Evolutionary conservation across 75 land plant species (phyloP).

Genomic region (Sequoiadendron giganteum): DNA sequence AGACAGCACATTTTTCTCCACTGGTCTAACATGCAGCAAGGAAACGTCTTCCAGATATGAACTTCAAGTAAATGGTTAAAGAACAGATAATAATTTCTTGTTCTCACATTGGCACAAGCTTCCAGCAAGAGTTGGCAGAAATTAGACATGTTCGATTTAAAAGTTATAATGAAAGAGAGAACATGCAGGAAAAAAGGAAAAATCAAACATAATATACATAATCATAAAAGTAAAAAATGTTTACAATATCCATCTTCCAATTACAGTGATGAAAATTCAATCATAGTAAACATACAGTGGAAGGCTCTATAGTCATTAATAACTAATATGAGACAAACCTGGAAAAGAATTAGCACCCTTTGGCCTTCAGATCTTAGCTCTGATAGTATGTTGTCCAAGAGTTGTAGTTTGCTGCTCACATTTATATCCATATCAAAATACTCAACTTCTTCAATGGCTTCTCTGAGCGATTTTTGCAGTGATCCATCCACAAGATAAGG

Average conservation of each 20-base stretch:
- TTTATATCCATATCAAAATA: slow-evolving; percentile 63
- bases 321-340: slow-evolving; percentile 36
- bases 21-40: not conserved
- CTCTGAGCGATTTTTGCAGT: slow-evolving; percentile 32
- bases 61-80: not conserved
- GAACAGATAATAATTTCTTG: not conserved
- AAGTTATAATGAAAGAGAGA: not conserved
- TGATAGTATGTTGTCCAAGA: slow-evolving; percentile 68
- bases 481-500: slow-evolving; percentile 68
- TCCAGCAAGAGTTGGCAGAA: not conserved
- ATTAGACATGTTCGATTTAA: not conserved
- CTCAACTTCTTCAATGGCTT: slow-evolving; percentile 30
- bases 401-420: slow-evolving; percentile 82
- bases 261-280: not conserved
- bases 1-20: not conserved
- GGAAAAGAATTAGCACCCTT: slow-evolving; percentile 58
- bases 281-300: not conserved
- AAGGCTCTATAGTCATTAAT: not conserved
- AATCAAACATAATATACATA: not conserved
- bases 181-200: not conserved
- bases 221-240: not conserved
- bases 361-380: slow-evolving; percentile 31
- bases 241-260: not conserved
- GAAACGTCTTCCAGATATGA: not conserved
- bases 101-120: not conserved